Base-by-base conservation (phyloP, 2,329 filamentous ascomycete species). In the Fusarium guadeloupense region DNA sequence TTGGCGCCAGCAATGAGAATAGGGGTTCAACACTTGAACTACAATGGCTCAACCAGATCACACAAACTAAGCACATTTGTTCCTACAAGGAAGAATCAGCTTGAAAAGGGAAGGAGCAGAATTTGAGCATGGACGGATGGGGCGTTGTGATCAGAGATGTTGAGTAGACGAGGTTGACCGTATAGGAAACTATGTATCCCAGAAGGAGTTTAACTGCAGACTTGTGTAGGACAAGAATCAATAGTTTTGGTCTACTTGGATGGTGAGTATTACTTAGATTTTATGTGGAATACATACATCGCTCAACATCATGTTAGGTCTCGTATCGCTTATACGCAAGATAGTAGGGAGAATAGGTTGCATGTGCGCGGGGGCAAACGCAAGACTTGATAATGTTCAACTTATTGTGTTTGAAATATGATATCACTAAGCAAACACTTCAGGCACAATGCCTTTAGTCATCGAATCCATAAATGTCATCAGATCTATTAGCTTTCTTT, bases 401-500 rank as follows among this genome's bases (percentile, higher is more conserved):
- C n/a, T n/a, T 23, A 17, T 4, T 38, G 4, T 13, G 19, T 23
- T 38, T n/a, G 19, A 21, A 6, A n/a, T 13, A 13, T 21, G 7
- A 14, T 3, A n/a, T 28, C 28, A 31, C 5, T 6, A 45, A 33
- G 10, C 14, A 10, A 20, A 26, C 19, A 19, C 42, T 31, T 43
- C 14, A 42, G 16, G 5, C 12, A 31, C n/a, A 20, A 46, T n/a
- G n/a, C n/a, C n/a, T n/a, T n/a, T n/a, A 26, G 25, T 43, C 41
- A 57, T 52, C 38, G 42, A 42, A 41, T 47, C 45, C 33, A 30
- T 64, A 49, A 63, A 50, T 64, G 62, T 69, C 67, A 69, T 69
- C 67, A 69, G 53, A 69, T 69, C 67, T 69, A 69, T 69, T 69
- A 69, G 64, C 66, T 68, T 69, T 66, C 64, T 66, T 69, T 69